Percentiles rank a stretch among this genome's conserved stretches.
Evolutionary conservation across 129 eudicot genomes (phyloP).

Genomic region (Calendula officinalis): DNA sequence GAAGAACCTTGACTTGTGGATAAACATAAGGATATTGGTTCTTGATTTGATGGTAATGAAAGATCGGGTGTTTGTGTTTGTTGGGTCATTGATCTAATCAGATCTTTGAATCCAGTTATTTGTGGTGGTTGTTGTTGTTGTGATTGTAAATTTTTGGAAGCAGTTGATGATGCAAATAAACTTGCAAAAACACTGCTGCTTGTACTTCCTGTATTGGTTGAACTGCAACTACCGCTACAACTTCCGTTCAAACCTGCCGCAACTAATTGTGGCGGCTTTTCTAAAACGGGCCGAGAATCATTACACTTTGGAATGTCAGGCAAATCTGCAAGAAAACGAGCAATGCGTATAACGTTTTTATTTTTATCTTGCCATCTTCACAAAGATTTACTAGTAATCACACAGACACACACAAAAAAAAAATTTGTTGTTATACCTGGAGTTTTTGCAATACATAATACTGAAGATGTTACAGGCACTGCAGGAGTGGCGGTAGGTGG

Average conservation of each 20-base stretch:
- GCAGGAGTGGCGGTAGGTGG: slow-evolving; percentile 34
- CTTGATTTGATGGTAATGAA: slow-evolving; percentile 49
- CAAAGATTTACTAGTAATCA: slow-evolving; percentile 11
- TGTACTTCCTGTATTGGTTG: slow-evolving; percentile 66
- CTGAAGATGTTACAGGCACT: slow-evolving; percentile 39
- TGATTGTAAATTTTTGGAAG: slow-evolving; percentile 50
- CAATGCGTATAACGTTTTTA: slow-evolving; percentile 22
- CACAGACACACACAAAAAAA: too few species aligned
- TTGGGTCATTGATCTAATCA: slow-evolving; percentile 43
- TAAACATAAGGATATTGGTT: slow-evolving; percentile 73
- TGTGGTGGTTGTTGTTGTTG: slow-evolving; percentile 26
- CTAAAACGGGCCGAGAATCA: slow-evolving; percentile 31
- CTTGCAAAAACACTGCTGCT: slow-evolving; percentile 83
- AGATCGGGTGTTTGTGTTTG: slow-evolving; percentile 39
- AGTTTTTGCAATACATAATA: slow-evolving; percentile 35
- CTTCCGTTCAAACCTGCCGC: slow-evolving; percentile 40
- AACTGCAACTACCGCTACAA: slow-evolving; percentile 53
- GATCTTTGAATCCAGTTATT: slow-evolving; percentile 50
- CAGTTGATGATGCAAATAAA: slow-evolving; percentile 76
- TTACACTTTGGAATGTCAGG: slow-evolving; percentile 41
- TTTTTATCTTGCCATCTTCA: slow-evolving; percentile 1
- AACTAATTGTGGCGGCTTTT: slow-evolving; percentile 37
- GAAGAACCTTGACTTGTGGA: slow-evolving; percentile 77
- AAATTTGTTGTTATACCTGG: slow-evolving; percentile 67
- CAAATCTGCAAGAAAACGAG: slow-evolving; percentile 40